A percentile compares a stretch with the other conserved stretches of the same genome.
Conservation (phyloP, 1,284 basidiomycete genomes). For the Tylopilus orsonianus region DNA sequence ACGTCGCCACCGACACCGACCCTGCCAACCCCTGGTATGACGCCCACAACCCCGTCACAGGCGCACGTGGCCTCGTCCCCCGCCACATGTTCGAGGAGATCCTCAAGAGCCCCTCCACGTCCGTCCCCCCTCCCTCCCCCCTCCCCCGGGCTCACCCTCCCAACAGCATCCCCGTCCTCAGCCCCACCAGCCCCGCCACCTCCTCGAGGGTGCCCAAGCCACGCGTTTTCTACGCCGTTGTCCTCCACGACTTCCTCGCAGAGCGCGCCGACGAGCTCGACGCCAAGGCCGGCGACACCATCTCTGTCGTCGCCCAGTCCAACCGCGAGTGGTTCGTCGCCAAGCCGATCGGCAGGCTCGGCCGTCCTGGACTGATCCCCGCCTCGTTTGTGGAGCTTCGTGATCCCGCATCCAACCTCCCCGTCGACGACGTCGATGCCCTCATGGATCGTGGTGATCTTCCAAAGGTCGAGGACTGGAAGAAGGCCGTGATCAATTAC, state of each 20-base stretch:
- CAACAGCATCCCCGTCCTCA: conserved; percentile 31
- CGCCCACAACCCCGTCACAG: conserved; percentile 89
- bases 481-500: conserved; percentile 91
- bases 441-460: conserved; percentile 85
- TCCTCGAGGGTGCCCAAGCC: conserved; percentile 44
- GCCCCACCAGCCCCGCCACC: conserved; percentile 24
- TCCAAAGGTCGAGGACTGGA: conserved; percentile 98
- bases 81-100: conserved; percentile 86
- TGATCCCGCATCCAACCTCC: conserved; percentile 82
- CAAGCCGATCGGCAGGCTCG: conserved; percentile 93
- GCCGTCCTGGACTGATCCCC: conserved; percentile 95
- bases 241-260: conserved; percentile 93
- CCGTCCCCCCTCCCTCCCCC: conserved; percentile 34
- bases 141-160: background rate
- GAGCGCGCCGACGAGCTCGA: conserved; percentile 97
- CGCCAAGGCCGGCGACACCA: conserved; percentile 89
- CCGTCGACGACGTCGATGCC: conserved; percentile 69
- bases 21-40: conserved; percentile 70
- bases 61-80: conserved; percentile 90
- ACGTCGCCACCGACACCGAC: conserved; percentile 80
- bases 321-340: conserved; percentile 90
- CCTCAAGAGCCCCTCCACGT: conserved; percentile 67
- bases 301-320: conserved; percentile 89
- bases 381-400: conserved; percentile 96
- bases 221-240: conserved; percentile 85